Percentiles rank a stretch among this genome's conserved stretches.
Evolutionary conservation across 352 stramenopile genomes (phyloP).

Genomic region (Phytophthora tubulina): DNA sequence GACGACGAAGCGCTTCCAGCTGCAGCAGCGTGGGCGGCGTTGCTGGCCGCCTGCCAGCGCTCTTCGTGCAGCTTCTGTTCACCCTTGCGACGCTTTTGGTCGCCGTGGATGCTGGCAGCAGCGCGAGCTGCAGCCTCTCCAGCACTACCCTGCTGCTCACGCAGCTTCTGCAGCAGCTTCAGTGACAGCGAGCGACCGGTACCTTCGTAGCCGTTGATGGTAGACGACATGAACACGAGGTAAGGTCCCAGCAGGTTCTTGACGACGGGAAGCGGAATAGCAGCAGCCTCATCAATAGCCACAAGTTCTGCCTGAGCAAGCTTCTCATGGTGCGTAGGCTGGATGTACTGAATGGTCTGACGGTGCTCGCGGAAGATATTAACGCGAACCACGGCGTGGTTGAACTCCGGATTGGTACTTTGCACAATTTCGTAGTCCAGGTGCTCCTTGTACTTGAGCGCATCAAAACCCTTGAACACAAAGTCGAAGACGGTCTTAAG

Average conservation of each 20-base stretch:
- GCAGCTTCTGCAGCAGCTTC: constrained; percentile 99
- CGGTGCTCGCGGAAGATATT: constrained; percentile 98
- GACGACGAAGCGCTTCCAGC: constrained; percentile 52
- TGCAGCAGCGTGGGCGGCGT: constrained; percentile 78
- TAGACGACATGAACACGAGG: constrained; percentile 99
- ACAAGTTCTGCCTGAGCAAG: constrained; percentile 98
- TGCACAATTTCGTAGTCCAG: constrained; percentile 97
- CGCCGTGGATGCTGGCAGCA: constrained; percentile 82
- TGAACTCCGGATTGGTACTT: constrained; percentile 88
- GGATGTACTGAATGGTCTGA: constrained; percentile 98
- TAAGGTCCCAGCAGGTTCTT: constrained; percentile 96
- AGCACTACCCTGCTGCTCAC: constrained; percentile 92
- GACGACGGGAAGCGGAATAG: constrained; percentile 99
- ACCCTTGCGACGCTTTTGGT: constrained; percentile 94
- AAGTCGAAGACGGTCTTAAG: constrained; percentile 99
- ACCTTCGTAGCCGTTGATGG: constrained; percentile 99
- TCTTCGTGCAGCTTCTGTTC: constrained; percentile 98
- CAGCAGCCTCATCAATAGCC: constrained; percentile 99
- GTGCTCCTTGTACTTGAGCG: constrained; percentile 96
- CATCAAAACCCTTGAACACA: constrained; percentile 95
- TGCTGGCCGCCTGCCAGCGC: constrained; percentile 94
- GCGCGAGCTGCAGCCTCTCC: constrained; percentile 65
- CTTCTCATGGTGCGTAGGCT: constrained; percentile 95
- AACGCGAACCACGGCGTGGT: constrained; percentile 94
- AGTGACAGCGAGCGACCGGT: constrained; percentile 98